phyloP scores from a whole-genome alignment of 2,329 filamentous ascomycete genomes.

The Myriosclerotinia curreyana region DNA sequence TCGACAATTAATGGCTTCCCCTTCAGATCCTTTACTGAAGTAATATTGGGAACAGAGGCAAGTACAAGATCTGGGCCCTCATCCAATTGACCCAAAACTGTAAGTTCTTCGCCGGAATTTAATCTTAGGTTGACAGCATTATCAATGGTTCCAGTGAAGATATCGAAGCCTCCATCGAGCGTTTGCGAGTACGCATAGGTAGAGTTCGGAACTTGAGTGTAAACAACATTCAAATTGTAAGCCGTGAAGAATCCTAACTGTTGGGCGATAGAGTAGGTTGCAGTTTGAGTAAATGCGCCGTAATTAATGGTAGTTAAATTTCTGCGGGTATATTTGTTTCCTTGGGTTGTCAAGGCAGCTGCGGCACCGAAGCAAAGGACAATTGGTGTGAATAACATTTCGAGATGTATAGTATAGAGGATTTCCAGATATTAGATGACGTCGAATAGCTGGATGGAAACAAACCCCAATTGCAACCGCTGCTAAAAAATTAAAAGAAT shows the following conservation, averaged over 20 bases:
- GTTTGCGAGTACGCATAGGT: slow-evolving; percentile 27
- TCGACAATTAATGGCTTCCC: slow-evolving; percentile 38
- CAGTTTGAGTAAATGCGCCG: slow-evolving; percentile 29
- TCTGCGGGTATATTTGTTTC: neutral
- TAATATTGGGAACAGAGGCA: slow-evolving; percentile 35
- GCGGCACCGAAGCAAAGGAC: no score
- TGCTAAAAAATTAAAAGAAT: no score
- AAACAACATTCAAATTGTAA: slow-evolving; percentile 36
- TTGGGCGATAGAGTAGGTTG: slow-evolving; percentile 38
- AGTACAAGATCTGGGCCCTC: slow-evolving; percentile 38
- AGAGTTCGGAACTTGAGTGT: slow-evolving; percentile 38
- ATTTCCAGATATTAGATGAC: no score
- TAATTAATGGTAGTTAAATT: slow-evolving; percentile 23
- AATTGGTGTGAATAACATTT: no score
- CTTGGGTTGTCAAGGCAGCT: no score
- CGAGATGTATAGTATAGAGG: no score
- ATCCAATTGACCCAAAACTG: slow-evolving; percentile 33
- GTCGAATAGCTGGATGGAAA: no score
- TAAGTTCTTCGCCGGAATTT: slow-evolving; percentile 35
- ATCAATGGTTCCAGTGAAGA: slow-evolving; percentile 38
- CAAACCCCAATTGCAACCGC: no score
- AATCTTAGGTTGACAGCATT: slow-evolving; percentile 38
- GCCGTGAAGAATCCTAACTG: neutral
- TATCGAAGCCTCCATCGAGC: slow-evolving; percentile 33
- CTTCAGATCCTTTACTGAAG: slow-evolving; percentile 30